phyloP scores from a whole-genome alignment of 129 eudicot species.

The Centrapalus pauciflorus region DNA sequence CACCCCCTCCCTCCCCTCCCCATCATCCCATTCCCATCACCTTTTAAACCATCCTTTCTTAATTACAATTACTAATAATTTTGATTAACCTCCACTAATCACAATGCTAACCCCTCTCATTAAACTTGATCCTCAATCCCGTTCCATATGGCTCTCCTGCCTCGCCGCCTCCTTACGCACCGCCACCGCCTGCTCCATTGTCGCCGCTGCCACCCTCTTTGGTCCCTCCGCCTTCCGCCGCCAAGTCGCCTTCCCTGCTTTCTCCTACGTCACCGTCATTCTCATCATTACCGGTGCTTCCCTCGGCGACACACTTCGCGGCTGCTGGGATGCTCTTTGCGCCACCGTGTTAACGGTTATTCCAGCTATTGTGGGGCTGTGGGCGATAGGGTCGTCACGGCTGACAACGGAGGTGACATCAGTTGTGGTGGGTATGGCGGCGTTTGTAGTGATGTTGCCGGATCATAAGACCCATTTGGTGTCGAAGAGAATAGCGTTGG shows the following conservation, averaged over 20 bases:
- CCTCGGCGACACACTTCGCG: slow-evolving; percentile 67
- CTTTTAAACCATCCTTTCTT: slow-evolving; percentile 3
- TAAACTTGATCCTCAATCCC: slow-evolving; percentile 20
- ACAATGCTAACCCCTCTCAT: slow-evolving; percentile 21
- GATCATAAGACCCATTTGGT: slow-evolving; percentile 47
- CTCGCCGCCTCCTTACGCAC: slow-evolving; percentile 65
- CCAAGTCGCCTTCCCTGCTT: slow-evolving; percentile 66
- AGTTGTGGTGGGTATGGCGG: slow-evolving; percentile 39
- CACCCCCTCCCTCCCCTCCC: background rate
- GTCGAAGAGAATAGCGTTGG: slow-evolving; percentile 77
- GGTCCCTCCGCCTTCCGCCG: slow-evolving; percentile 54
- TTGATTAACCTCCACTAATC: slow-evolving; percentile 18
- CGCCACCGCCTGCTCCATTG: slow-evolving; percentile 66
- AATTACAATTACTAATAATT: background rate
- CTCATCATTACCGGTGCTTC: slow-evolving; percentile 74
- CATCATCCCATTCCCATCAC: slow-evolving; percentile 12
- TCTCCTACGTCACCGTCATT: slow-evolving; percentile 70
- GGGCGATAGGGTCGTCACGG: slow-evolving; percentile 44
- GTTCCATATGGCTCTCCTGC: slow-evolving; percentile 46
- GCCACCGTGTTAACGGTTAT: slow-evolving; percentile 51
- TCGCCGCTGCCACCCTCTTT: slow-evolving; percentile 58
- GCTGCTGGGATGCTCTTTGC: slow-evolving; percentile 58
- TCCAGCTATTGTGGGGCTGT: slow-evolving; percentile 59
- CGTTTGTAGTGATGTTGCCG: slow-evolving; percentile 67
- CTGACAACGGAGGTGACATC: slow-evolving; percentile 45